These are phyloP conservation scores for Sporothrix sp. DNA, from an alignment of 2,329 filamentous ascomycete species.

Conservation along the genomic window DNA sequence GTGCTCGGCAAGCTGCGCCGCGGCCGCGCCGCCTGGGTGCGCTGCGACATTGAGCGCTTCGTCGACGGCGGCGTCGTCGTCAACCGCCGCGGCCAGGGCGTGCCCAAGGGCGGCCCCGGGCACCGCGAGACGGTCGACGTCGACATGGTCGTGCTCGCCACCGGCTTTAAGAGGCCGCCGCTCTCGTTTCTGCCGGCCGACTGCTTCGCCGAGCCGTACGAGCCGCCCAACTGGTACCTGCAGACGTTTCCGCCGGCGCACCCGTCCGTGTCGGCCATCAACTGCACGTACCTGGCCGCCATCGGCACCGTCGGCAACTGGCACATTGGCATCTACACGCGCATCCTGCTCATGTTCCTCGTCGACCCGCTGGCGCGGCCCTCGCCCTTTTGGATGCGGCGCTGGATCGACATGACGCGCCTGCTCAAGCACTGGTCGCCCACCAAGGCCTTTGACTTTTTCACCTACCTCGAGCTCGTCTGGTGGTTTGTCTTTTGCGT, in stretches of 20 bases:
- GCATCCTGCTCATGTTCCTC: conserved; percentile 78
- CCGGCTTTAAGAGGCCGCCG: conserved; percentile 66
- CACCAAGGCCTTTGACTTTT: conserved; percentile 75
- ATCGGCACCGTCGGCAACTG: conserved; percentile 79
- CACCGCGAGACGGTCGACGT: conserved; percentile 54
- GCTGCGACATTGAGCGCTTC: conserved; percentile 66
- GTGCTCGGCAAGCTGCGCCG: conserved; percentile 65
- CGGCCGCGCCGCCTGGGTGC: conserved; percentile 67
- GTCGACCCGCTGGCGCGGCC: conserved; percentile 68
- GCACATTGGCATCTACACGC: conserved; percentile 83
- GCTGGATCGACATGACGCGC: conserved; percentile 78
- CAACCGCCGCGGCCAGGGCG: conserved; percentile 60
- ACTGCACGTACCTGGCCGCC: conserved; percentile 68
- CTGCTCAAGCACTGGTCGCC: conserved; percentile 60
- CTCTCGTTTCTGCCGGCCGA: conserved; percentile 65
- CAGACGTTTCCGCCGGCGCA: conserved; percentile 74
- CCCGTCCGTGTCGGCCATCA: conserved; percentile 67
- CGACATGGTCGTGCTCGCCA: conserved; percentile 75
- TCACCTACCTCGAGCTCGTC: conserved; percentile 74
- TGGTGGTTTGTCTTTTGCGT: conserved; percentile 82
- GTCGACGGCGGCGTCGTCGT: conserved; percentile 56
- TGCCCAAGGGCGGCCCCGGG: conserved; percentile 68
- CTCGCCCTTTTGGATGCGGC: conserved; percentile 63
- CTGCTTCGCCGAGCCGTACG: conserved; percentile 63
- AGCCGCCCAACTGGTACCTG: conserved; percentile 78